Conservation (phyloP, 495 filamentous ascomycete species). For the Tuber aestivum region DNA sequence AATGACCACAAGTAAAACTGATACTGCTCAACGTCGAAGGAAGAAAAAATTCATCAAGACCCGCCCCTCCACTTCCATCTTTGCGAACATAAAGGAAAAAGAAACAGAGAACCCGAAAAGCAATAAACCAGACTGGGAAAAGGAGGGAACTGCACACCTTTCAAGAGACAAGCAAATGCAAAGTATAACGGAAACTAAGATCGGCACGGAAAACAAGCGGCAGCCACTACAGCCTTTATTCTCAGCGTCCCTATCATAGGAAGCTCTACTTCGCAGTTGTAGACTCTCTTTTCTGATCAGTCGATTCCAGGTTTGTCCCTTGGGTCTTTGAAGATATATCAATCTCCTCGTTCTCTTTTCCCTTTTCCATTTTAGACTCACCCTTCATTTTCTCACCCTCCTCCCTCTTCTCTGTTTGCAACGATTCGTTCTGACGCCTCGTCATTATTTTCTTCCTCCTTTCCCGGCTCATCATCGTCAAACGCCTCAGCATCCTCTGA, state of each 20-base stretch:
- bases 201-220: neutral
- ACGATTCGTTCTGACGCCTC: constrained; percentile 23
- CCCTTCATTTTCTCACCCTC: constrained; percentile 30
- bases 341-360: constrained; percentile 35
- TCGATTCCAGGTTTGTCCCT: constrained; percentile 20
- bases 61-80: constrained; percentile 7
- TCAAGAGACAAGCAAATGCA: neutral
- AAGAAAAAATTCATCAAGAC: constrained; percentile 6
- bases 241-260: neutral
- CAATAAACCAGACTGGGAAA: neutral
- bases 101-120: neutral
- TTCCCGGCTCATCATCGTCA: constrained; percentile 70
- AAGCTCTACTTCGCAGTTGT: neutral
- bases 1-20: constrained; percentile 15
- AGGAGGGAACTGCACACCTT: neutral
- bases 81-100: neutral
- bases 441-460: constrained; percentile 31
- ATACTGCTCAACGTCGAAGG: constrained; percentile 7
- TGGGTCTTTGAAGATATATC: constrained; percentile 22
- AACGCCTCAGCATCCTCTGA: constrained; percentile 86
- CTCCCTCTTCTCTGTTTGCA: constrained; percentile 13
- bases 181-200: neutral
- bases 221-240: neutral
- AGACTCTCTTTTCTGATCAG: neutral
- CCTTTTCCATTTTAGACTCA: constrained; percentile 26